These are phyloP conservation scores for Cyamopsis tetragonoloba DNA, from an alignment of 306 rosid species.

Conservation along the genomic window DNA sequence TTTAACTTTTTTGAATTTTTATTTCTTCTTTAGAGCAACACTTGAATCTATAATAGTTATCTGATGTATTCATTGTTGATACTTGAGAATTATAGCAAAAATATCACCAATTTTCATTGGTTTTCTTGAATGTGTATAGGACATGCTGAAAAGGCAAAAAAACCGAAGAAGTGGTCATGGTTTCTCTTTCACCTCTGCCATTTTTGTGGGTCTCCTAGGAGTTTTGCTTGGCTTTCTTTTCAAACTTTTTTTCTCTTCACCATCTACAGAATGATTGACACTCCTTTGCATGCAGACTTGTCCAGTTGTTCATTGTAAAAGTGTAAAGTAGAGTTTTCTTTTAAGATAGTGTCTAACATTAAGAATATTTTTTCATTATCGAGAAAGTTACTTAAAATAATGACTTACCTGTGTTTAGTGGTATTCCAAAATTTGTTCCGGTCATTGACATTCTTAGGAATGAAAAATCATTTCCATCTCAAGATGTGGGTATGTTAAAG, in stretches of 20 bases:
- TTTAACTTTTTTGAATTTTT: background rate
- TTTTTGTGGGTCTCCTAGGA: constrained; percentile 78
- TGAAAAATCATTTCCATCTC: too few relatives aligned
- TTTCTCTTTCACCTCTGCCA: constrained; percentile 68
- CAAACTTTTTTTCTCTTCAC: constrained; percentile 64
- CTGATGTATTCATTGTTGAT: background rate
- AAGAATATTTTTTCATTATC: too few relatives aligned
- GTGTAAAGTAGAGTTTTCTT: constrained; percentile 36
- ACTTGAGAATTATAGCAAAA: background rate
- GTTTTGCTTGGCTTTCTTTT: constrained; percentile 75
- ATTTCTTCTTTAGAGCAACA: background rate
- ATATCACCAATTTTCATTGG: background rate
- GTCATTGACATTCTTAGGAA: too few relatives aligned
- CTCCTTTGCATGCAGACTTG: constrained; percentile 29
- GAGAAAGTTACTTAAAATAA: too few relatives aligned
- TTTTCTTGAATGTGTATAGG: constrained; percentile 41
- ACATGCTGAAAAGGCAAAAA: constrained; percentile 62
- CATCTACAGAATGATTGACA: constrained; percentile 45
- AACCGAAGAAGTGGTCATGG: constrained; percentile 57
- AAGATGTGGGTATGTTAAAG: too few relatives aligned
- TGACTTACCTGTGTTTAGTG: too few relatives aligned
- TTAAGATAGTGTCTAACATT: too few relatives aligned
- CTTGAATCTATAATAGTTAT: background rate
- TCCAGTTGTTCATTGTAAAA: constrained; percentile 20
- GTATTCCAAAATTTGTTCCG: too few relatives aligned